These are phyloP conservation scores for Melanogaster broomeanus DNA, from an alignment of 768 basidiomycete species.

Conservation along the genomic window DNA sequence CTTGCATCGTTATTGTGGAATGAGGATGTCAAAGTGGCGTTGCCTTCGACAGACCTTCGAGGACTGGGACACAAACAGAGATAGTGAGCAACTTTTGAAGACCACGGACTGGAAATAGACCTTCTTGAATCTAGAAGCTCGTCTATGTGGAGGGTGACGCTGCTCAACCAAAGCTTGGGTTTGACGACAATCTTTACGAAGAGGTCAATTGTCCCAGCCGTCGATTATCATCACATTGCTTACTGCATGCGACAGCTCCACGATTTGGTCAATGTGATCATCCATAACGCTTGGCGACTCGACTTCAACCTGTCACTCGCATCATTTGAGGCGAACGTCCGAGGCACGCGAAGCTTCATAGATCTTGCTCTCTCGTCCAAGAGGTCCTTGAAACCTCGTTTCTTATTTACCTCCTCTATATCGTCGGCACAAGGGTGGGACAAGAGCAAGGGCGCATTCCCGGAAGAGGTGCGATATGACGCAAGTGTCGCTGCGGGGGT, in stretches of 20 bases:
- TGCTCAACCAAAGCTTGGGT: constrained; percentile 18
- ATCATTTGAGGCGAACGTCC: constrained; percentile 52
- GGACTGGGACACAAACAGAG: constrained; percentile 10
- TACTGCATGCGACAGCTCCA: constrained; percentile 33
- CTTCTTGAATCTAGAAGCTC: constrained; percentile 27
- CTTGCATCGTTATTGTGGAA: constrained; percentile 38
- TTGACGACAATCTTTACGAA: constrained; percentile 20
- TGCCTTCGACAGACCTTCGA: constrained; percentile 29
- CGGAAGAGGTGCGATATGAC: constrained; percentile 33
- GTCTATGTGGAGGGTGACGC: constrained; percentile 32
- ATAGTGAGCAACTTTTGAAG: constrained; percentile 22
- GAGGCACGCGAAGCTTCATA: constrained; percentile 38
- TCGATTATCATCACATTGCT: constrained; percentile 19
- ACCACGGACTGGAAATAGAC: constrained; percentile 26
- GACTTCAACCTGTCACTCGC: constrained; percentile 52
- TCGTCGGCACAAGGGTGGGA: constrained; percentile 26
- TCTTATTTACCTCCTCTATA: constrained; percentile 45
- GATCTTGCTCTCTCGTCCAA: constrained; percentile 31
- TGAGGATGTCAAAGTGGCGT: constrained; percentile 30
- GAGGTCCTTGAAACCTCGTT: constrained; percentile 25
- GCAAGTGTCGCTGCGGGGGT: constrained; percentile 30
- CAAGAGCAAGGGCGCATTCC: constrained; percentile 18
- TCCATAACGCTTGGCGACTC: constrained; percentile 51
- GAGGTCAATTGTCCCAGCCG: constrained; percentile 15
- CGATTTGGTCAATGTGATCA: constrained; percentile 34